Percentiles rank a stretch among this genome's conserved stretches.
These are phyloP conservation scores for Penicillium expansum DNA, from an alignment of 2,329 filamentous ascomycete species.

Conservation along the genomic window DNA sequence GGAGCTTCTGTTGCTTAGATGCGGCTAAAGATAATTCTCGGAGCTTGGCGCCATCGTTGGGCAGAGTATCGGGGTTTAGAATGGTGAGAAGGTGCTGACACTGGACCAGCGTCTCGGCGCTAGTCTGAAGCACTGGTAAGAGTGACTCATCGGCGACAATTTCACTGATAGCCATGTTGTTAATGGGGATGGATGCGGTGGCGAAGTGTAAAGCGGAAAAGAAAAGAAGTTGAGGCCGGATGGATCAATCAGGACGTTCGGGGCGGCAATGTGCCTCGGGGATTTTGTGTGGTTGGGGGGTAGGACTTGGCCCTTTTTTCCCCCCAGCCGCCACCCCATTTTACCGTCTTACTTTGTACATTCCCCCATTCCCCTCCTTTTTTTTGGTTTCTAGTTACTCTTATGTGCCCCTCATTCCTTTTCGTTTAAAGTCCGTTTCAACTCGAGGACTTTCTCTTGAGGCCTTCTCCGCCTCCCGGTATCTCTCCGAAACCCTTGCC, in stretches of 20 bases:
- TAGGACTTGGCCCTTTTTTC: constrained; percentile 2
- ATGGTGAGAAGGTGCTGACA: constrained; percentile 60
- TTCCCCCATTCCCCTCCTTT: constrained; percentile 3
- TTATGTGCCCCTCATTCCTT: constrained; percentile 3
- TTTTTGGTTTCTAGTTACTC: constrained; percentile 2
- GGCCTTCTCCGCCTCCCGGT: not conserved
- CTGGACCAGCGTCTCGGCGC: constrained; percentile 69
- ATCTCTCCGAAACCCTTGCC: not conserved
- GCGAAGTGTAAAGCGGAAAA: constrained; percentile 14
- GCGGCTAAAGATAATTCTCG: constrained; percentile 57
- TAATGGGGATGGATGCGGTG: not conserved
- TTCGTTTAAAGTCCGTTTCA: not conserved
- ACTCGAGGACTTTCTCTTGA: not conserved
- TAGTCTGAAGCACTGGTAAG: constrained; percentile 66
- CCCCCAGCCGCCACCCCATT: not conserved
- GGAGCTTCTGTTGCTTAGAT: constrained; percentile 73
- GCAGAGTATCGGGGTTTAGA: constrained; percentile 49
- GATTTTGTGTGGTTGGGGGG: constrained; percentile 18
- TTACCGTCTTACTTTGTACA: not conserved
- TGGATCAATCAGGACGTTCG: constrained; percentile 17
- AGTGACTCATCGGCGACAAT: constrained; percentile 66
- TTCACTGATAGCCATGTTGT: constrained; percentile 53
- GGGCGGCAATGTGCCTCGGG: constrained; percentile 20
- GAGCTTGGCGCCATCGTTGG: constrained; percentile 45
- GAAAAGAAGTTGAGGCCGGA: constrained; percentile 13